phyloP scores from a whole-genome alignment of 2,329 filamentous ascomycete genomes.

The Aspergillus piperis region DNA sequence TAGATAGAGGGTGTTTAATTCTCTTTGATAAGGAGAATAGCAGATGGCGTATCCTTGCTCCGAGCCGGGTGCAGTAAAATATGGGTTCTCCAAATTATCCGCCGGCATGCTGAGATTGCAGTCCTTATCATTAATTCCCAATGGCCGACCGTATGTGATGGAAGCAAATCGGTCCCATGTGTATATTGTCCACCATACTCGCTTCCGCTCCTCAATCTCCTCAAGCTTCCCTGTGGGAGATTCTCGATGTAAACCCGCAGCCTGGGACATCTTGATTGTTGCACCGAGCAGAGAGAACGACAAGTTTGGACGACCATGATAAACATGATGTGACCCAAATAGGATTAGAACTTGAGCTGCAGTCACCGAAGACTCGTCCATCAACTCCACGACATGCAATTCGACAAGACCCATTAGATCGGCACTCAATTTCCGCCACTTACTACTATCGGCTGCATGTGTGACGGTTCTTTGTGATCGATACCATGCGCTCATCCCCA shows the following conservation, averaged over 20 bases:
- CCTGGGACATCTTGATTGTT: slow-evolving; percentile 41
- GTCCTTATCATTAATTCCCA: slow-evolving; percentile 47
- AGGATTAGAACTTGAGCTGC: slow-evolving; percentile 44
- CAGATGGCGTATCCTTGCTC: slow-evolving; percentile 14
- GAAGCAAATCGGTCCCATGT: slow-evolving; percentile 47
- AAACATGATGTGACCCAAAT: slow-evolving; percentile 45
- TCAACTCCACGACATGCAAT: slow-evolving; percentile 40
- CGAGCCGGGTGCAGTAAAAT: slow-evolving; percentile 20
- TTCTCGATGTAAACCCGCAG: slow-evolving; percentile 37
- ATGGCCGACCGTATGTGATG: slow-evolving; percentile 44
- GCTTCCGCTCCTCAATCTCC: slow-evolving; percentile 39
- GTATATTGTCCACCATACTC: slow-evolving; percentile 48
- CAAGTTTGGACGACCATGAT: slow-evolving; percentile 45
- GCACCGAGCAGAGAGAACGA: slow-evolving; percentile 43
- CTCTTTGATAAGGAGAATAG: slow-evolving; percentile 28
- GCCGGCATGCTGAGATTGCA: slow-evolving; percentile 39
- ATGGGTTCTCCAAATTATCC: slow-evolving; percentile 35
- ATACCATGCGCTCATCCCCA: slow-evolving; percentile 46
- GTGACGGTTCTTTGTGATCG: slow-evolving; percentile 24
- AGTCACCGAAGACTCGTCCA: slow-evolving; percentile 43
- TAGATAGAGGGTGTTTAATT: slow-evolving; percentile 27
- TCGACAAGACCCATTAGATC: slow-evolving; percentile 30
- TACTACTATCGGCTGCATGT: slow-evolving; percentile 16
- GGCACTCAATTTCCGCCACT: slow-evolving; percentile 21
- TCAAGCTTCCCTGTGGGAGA: slow-evolving; percentile 22